These are phyloP conservation scores for Xylaria arbuscula DNA, from an alignment of 2,329 filamentous ascomycete genomes.

Conservation along the genomic window DNA sequence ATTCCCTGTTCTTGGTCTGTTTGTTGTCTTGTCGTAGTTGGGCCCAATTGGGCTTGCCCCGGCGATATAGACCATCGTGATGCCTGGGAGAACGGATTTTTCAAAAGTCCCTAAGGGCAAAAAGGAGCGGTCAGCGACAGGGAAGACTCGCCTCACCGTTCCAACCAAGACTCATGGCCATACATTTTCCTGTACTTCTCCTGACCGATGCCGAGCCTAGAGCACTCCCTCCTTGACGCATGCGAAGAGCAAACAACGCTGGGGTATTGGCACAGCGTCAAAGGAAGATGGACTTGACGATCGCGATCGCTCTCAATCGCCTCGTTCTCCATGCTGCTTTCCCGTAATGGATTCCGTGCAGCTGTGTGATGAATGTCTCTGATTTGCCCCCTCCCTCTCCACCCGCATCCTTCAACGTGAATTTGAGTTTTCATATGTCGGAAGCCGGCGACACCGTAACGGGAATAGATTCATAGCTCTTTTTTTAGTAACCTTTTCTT, in stretches of 20 bases:
- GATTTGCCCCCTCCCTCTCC: conserved; percentile 14
- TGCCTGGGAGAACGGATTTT: background rate
- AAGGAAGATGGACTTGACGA: conserved; percentile 1
- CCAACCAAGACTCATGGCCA: conserved; percentile 15
- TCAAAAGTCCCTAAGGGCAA: background rate
- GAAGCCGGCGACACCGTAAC: conserved; percentile 13
- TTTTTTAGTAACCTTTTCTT: background rate
- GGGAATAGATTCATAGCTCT: background rate
- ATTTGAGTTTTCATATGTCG: conserved; percentile 27
- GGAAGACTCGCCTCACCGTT: conserved; percentile 9
- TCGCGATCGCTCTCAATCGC: conserved; percentile 13
- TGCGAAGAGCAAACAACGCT: conserved; percentile 28
- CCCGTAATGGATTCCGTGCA: conserved; percentile 20
- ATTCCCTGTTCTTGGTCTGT: conserved; percentile 19
- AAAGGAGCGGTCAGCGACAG: conserved; percentile 34
- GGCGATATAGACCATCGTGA: conserved; percentile 17
- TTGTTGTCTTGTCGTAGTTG: conserved; percentile 17
- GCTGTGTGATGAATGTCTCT: conserved; percentile 10
- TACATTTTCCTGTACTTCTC: conserved; percentile 6
- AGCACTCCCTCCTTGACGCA: background rate
- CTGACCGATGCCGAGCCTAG: conserved; percentile 7
- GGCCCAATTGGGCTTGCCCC: conserved; percentile 1
- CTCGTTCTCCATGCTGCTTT: conserved; percentile 27
- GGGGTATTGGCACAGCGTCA: conserved; percentile 8
- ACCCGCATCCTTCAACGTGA: background rate